A percentile compares a stretch with the other conserved stretches of the same genome.
Evolutionary conservation across 2,329 filamentous ascomycete genomes (phyloP).

Genomic region (Claviceps africana): DNA sequence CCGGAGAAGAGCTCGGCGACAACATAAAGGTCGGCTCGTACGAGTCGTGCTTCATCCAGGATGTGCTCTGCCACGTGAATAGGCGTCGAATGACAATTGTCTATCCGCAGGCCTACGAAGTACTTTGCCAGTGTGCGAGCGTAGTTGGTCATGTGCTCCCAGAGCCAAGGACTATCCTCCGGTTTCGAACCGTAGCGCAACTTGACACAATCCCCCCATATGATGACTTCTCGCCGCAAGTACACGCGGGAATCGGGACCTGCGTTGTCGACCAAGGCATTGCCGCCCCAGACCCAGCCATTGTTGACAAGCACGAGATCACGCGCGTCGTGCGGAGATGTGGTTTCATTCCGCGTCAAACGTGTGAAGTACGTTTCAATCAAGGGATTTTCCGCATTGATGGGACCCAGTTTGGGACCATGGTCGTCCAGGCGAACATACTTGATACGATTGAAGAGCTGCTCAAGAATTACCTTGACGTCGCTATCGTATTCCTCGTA

Average conservation of each 20-base stretch:
- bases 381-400: constrained; percentile 63
- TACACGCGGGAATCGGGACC: constrained; percentile 85
- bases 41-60: constrained; percentile 78
- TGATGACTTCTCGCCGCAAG: constrained; percentile 86
- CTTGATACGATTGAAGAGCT: constrained; percentile 87
- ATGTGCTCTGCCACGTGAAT: constrained; percentile 90
- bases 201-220: constrained; percentile 98
- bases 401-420: constrained; percentile 72
- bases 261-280: constrained; percentile 86
- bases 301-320: constrained; percentile 84
- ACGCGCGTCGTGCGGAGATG: constrained; percentile 59
- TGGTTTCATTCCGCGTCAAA: constrained; percentile 63
- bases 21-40: constrained; percentile 78
- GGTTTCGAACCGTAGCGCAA: constrained; percentile 72
- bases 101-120: constrained; percentile 89
- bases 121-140: constrained; percentile 86
- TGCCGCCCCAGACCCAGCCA: constrained; percentile 97
- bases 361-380: constrained; percentile 94
- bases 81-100: constrained; percentile 95
- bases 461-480: constrained; percentile 68
- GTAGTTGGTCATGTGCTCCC: constrained; percentile 92
- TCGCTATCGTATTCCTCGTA: constrained; percentile 90
- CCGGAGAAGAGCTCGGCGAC: constrained; percentile 94
- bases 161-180: constrained; percentile 81
- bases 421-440: constrained; percentile 88